Percentiles rank a stretch among this genome's conserved stretches.
These are phyloP conservation scores for Ophiostoma sp. DNA, from an alignment of 2,329 filamentous ascomycete genomes.

Conservation along the genomic window DNA sequence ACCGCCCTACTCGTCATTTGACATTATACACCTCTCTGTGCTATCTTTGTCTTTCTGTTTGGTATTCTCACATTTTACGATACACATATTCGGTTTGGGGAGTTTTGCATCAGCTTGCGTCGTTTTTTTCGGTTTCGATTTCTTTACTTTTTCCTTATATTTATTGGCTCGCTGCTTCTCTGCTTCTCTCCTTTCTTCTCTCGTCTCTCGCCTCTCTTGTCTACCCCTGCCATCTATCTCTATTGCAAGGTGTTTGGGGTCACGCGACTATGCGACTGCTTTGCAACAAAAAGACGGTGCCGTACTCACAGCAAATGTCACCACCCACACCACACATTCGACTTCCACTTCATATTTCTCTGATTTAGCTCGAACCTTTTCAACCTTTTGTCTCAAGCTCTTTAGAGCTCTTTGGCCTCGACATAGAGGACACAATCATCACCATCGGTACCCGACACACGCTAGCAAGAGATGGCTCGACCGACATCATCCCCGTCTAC, in stretches of 20 bases:
- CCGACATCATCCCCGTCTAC: neutral
- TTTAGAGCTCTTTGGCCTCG: neutral
- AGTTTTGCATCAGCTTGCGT: constrained; percentile 14
- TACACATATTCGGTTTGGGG: constrained; percentile 13
- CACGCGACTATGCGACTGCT: neutral
- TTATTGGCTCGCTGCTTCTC: too few relatives aligned
- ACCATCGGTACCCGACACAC: neutral
- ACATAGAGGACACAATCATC: neutral
- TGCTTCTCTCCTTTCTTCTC: neutral
- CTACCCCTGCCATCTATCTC: neutral
- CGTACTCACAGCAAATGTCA: neutral
- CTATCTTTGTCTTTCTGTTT: constrained; percentile 1
- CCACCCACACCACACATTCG: neutral
- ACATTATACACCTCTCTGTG: neutral
- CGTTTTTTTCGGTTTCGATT: neutral
- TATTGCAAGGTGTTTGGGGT: constrained; percentile 7
- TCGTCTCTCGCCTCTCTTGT: neutral
- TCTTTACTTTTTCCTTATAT: neutral
- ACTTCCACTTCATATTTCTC: neutral
- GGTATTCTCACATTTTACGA: constrained; percentile 13
- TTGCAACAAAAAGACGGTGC: constrained; percentile 1
- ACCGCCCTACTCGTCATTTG: neutral
- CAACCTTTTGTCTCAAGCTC: neutral
- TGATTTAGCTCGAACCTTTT: neutral
- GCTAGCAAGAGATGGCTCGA: neutral